Evolutionary conservation across 1,139 yeast genomes (phyloP).

Genomic region (Sugiyamaella sp.): DNA sequence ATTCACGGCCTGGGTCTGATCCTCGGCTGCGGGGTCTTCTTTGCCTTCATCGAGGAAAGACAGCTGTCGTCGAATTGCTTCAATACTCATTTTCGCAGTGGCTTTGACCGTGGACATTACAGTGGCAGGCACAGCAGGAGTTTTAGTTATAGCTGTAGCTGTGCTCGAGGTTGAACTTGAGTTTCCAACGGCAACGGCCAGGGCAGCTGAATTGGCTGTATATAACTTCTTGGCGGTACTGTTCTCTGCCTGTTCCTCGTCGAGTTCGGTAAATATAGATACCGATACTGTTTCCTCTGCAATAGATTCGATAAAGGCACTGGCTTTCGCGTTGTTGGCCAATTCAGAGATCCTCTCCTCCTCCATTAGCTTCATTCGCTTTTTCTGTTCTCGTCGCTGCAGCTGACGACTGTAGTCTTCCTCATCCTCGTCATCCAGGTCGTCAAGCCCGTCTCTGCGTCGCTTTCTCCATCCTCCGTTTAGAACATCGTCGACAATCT

Average conservation of each 20-base stretch:
- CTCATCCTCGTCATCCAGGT: slow-evolving; percentile 63
- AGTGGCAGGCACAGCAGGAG: slow-evolving; percentile 29
- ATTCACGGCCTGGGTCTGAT: slow-evolving; percentile 15
- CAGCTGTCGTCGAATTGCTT: slow-evolving; percentile 17
- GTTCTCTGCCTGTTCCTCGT: slow-evolving; percentile 1
- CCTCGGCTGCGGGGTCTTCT: slow-evolving; percentile 3
- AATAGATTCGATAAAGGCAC: slow-evolving; percentile 74
- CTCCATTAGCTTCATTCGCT: slow-evolving; percentile 57
- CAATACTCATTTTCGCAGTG: slow-evolving; percentile 4
- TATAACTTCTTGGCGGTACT: slow-evolving; percentile 12
- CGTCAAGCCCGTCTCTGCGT: slow-evolving; percentile 58
- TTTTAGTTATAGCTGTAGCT: slow-evolving; percentile 28
- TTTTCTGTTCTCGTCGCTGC: slow-evolving; percentile 57
- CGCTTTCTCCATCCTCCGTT: slow-evolving; percentile 79
- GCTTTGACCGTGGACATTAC: slow-evolving; percentile 21
- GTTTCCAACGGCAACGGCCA: too few relatives aligned
- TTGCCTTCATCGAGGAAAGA: slow-evolving; percentile 22
- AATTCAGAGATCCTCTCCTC: slow-evolving; percentile 55
- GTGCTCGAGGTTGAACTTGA: too few relatives aligned
- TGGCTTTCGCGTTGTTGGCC: slow-evolving; percentile 59
- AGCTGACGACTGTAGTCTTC: slow-evolving; percentile 49
- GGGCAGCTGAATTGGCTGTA: too few relatives aligned
- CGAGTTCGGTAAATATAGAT: slow-evolving; percentile 15
- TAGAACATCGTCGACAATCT: slow-evolving; percentile 76
- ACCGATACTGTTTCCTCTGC: slow-evolving; percentile 47